phyloP scores from a whole-genome alignment of 2,329 filamentous ascomycete species.

The Penicillium griseofulvum region DNA sequence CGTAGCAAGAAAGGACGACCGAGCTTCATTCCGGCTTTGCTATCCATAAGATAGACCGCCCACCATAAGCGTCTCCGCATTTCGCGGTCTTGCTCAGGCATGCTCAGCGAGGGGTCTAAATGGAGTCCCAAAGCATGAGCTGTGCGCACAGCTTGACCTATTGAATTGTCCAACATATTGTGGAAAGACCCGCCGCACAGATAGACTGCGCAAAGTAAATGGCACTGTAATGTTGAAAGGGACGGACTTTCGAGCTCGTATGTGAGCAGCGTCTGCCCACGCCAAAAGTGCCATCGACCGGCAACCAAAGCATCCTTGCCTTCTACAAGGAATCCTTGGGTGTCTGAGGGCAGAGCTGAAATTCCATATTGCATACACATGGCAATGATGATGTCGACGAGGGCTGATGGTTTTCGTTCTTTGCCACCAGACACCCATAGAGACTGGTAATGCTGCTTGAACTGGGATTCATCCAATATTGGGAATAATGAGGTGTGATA shows the following conservation, averaged over 20 bases:
- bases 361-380: constrained; percentile 24
- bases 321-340: constrained; percentile 15
- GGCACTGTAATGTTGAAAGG: constrained; percentile 50
- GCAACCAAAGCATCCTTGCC: constrained; percentile 42
- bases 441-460: constrained; percentile 19
- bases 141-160: constrained; percentile 44
- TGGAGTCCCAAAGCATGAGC: constrained; percentile 52
- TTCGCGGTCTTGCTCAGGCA: constrained; percentile 40
- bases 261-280: constrained; percentile 46
- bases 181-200: constrained; percentile 50
- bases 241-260: constrained; percentile 51
- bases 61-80: constrained; percentile 55
- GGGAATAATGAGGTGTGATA: constrained; percentile 23
- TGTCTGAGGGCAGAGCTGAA: constrained; percentile 8
- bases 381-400: constrained; percentile 22
- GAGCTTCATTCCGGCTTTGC: constrained; percentile 33
- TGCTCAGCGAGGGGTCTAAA: constrained; percentile 41
- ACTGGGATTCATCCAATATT: constrained; percentile 20
- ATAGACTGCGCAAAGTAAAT: constrained; percentile 47
- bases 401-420: constrained; percentile 14
- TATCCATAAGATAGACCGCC: constrained; percentile 51
- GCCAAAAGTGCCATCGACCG: constrained; percentile 49
- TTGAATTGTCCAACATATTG: constrained; percentile 48
- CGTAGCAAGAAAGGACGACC: constrained; percentile 31
- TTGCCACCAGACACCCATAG: constrained; percentile 13